Evolutionary conservation across 73 alveolate genomes (phyloP).

Genomic region (Halteria grandinella): DNA sequence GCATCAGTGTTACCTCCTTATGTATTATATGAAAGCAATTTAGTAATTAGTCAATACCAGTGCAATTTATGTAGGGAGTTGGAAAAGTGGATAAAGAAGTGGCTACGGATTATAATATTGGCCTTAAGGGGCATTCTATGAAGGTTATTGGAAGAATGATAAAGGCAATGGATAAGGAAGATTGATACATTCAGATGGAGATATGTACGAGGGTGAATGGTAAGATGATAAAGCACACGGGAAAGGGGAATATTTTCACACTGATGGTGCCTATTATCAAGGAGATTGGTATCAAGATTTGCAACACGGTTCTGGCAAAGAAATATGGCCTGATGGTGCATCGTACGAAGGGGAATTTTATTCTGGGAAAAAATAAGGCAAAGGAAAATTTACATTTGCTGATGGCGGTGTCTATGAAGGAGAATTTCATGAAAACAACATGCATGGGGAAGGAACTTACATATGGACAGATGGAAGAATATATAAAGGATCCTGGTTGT

Average conservation of each 20-base stretch:
- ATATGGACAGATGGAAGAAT: constrained; percentile 73
- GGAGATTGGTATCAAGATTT: constrained; percentile 73
- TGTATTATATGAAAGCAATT: too few relatives aligned
- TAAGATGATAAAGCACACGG: constrained; percentile 71
- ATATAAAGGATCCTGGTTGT: constrained; percentile 64
- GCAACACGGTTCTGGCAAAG: constrained; percentile 71
- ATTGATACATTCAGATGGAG: constrained; percentile 62
- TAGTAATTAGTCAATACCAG: too few relatives aligned
- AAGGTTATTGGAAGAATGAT: constrained; percentile 69
- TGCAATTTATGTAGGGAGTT: too few relatives aligned
- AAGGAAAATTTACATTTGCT: constrained; percentile 58
- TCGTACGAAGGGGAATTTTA: constrained; percentile 66
- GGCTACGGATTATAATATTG: too few relatives aligned
- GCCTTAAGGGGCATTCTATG: too few relatives aligned
- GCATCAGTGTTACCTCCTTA: too few relatives aligned
- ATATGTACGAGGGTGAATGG: constrained; percentile 68
- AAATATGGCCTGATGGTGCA: constrained; percentile 70
- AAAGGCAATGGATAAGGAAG: constrained; percentile 67
- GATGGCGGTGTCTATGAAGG: constrained; percentile 70
- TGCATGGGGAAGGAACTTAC: constrained; percentile 70
- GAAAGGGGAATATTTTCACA: constrained; percentile 52
- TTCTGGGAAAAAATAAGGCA: constrained; percentile 69
- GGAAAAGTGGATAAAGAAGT: too few relatives aligned
- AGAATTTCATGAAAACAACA: constrained; percentile 51
- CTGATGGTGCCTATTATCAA: constrained; percentile 62